phyloP scores from a whole-genome alignment of 2,329 filamentous ascomycete genomes.

The Chaetoscypha palmicola region DNA sequence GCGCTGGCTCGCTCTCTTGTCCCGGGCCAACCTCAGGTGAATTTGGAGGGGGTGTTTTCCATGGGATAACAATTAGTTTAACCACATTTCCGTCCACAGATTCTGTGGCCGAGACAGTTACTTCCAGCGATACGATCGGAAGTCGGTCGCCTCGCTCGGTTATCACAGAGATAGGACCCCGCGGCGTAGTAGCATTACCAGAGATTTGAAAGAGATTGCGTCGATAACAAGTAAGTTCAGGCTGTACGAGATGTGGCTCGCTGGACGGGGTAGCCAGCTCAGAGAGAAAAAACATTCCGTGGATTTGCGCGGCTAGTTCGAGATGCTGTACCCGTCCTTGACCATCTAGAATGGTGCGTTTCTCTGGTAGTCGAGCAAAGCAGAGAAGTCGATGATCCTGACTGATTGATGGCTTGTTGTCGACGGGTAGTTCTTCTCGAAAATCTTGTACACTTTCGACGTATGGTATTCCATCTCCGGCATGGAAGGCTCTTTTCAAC shows the following conservation, averaged over 20 bases:
- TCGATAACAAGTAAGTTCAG: conserved; percentile 90
- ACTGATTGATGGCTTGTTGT: conserved; percentile 28
- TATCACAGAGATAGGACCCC: conserved; percentile 71
- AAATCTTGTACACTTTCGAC: conserved; percentile 25
- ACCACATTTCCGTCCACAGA: conserved; percentile 89
- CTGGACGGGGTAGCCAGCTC: conserved; percentile 44
- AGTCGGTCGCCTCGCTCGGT: conserved; percentile 80
- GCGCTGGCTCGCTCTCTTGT: conserved; percentile 76
- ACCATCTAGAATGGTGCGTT: conserved; percentile 42
- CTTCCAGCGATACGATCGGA: conserved; percentile 73
- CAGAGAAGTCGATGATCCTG: conserved; percentile 31
- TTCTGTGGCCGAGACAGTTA: conserved; percentile 86
- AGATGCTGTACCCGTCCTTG: conserved; percentile 42
- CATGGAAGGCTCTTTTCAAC: conserved; percentile 28
- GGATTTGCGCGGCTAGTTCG: conserved; percentile 60
- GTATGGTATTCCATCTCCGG: conserved; percentile 25
- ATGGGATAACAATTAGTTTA: conserved; percentile 92
- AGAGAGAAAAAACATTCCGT: conserved; percentile 84
- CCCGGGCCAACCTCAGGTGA: conserved; percentile 58
- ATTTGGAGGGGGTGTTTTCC: conserved; percentile 88
- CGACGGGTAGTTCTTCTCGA: conserved; percentile 27
- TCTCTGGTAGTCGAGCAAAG: conserved; percentile 31
- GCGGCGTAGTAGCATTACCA: conserved; percentile 74
- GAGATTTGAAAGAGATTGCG: conserved; percentile 95
- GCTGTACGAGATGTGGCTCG: conserved; percentile 51